phyloP scores from a whole-genome alignment of 2,329 filamentous ascomycete genomes.

The Thermoascus crustaceus region DNA sequence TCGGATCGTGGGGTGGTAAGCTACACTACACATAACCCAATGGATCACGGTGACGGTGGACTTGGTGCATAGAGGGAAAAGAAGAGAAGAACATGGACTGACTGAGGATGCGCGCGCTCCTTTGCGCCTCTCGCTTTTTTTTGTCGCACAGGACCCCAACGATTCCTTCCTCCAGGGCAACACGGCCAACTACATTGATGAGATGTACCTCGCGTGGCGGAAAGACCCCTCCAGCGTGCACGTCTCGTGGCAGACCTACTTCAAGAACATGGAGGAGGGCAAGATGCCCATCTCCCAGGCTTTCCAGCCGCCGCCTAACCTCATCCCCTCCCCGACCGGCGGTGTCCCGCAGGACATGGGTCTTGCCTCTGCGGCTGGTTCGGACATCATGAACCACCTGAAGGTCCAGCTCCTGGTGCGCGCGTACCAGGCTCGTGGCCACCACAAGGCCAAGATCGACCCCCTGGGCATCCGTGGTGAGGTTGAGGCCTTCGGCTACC shows the following conservation, averaged over 20 bases:
- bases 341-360: constrained; percentile 66
- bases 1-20: constrained; percentile 55
- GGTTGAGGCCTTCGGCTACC: constrained; percentile 72
- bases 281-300: constrained; percentile 97
- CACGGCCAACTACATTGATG: constrained; percentile 97
- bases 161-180: constrained; percentile 96
- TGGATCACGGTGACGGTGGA: neutral
- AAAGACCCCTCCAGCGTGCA: constrained; percentile 88
- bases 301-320: constrained; percentile 88
- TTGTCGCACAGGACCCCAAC: constrained; percentile 58
- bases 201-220: constrained; percentile 99
- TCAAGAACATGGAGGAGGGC: constrained; percentile 97
- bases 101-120: constrained; percentile 18
- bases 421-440: constrained; percentile 94
- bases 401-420: constrained; percentile 96
- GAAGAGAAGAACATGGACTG: constrained; percentile 2
- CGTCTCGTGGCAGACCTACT: constrained; percentile 98
- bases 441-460: constrained; percentile 97
- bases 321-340: constrained; percentile 73
- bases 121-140: constrained; percentile 9
- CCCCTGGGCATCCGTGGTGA: constrained; percentile 88
- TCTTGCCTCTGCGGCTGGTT: constrained; percentile 57
- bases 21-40: constrained; percentile 11
- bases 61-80: neutral
- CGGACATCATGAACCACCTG: constrained; percentile 88